These are phyloP conservation scores for Lactarius vividus DNA, from an alignment of 768 basidiomycete species.

Conservation along the genomic window DNA sequence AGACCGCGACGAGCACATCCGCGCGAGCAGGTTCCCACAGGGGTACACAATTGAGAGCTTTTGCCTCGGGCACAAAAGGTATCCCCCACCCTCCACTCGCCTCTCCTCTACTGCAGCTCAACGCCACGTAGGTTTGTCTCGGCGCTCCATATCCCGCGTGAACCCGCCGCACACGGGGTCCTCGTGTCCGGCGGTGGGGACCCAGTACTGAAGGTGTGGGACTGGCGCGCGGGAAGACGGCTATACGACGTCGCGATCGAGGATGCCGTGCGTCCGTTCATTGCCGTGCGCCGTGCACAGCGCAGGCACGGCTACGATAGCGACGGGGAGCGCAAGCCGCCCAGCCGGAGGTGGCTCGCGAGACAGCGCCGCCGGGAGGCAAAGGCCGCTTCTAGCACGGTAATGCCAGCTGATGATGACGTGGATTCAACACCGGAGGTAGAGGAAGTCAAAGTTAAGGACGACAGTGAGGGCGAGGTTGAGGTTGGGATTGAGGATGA, in stretches of 20 bases:
- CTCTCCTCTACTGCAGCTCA: not conserved
- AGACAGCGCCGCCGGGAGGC: slow-evolving; percentile 28
- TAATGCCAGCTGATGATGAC: not conserved
- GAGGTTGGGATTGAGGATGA: slow-evolving; percentile 30
- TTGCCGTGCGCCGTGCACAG: slow-evolving; percentile 39
- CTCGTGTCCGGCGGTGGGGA: slow-evolving; percentile 93
- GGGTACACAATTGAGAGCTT: slow-evolving; percentile 85
- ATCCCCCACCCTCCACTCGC: slow-evolving; percentile 29
- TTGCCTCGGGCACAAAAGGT: slow-evolving; percentile 85
- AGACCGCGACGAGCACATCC: slow-evolving; percentile 94
- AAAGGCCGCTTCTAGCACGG: slow-evolving; percentile 10
- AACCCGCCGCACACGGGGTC: slow-evolving; percentile 34
- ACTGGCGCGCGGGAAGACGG: slow-evolving; percentile 65
- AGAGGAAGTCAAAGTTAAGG: not conserved
- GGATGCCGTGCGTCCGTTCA: slow-evolving; percentile 38
- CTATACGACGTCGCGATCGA: slow-evolving; percentile 51
- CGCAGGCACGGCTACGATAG: slow-evolving; percentile 31
- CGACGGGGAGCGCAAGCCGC: slow-evolving; percentile 27
- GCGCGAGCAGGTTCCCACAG: slow-evolving; percentile 86
- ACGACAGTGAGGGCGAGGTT: slow-evolving; percentile 7
- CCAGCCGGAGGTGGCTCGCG: slow-evolving; percentile 22
- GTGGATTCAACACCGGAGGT: not conserved
- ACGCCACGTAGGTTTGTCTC: slow-evolving; percentile 70
- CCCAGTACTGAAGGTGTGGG: slow-evolving; percentile 69
- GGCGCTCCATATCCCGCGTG: slow-evolving; percentile 66